Evolutionary conservation across 768 basidiomycete genomes (phyloP).

Genomic region (Cyclocybe cylindracea): DNA sequence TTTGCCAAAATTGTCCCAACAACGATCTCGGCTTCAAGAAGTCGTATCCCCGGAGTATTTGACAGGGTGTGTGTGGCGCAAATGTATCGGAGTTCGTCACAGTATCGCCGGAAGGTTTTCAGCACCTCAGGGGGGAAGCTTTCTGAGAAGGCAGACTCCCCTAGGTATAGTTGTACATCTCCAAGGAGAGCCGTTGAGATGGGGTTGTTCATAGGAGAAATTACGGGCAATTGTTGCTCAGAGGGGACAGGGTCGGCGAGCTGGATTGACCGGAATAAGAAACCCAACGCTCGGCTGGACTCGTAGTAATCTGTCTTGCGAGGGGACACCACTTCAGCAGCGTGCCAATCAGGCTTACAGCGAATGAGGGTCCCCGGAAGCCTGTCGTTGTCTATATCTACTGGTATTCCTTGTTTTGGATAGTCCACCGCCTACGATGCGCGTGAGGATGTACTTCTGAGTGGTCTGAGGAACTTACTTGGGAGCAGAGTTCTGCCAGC

Average conservation of each 20-base stretch:
- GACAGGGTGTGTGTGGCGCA: conserved; percentile 68
- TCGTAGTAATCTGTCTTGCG: conserved; percentile 68
- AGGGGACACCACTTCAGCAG: conserved; percentile 53
- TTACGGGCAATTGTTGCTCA: conserved; percentile 3
- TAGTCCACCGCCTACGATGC: conserved; percentile 71
- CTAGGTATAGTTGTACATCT: conserved; percentile 29
- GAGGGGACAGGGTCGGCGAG: conserved; percentile 26
- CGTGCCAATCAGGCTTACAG: conserved; percentile 81
- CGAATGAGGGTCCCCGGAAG: conserved; percentile 60
- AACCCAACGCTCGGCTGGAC: conserved; percentile 70
- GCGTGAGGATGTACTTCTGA: background rate
- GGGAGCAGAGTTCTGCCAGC: conserved; percentile 63
- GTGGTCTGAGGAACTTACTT: conserved; percentile 27
- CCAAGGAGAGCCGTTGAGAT: conserved; percentile 35
- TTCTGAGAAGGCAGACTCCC: conserved; percentile 24
- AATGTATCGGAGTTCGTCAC: conserved; percentile 70
- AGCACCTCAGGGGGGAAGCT: conserved; percentile 25
- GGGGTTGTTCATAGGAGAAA: conserved; percentile 30
- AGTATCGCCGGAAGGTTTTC: conserved; percentile 52
- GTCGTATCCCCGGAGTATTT: conserved; percentile 49
- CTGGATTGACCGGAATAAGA: conserved; percentile 64
- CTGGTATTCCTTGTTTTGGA: conserved; percentile 73
- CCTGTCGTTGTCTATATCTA: conserved; percentile 43
- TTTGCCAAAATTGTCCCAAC: conserved; percentile 74
- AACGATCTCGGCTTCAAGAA: conserved; percentile 76